A percentile compares a stretch with the other conserved stretches of the same genome.
phyloP scores from a whole-genome alignment of 2,329 filamentous ascomycete genomes.

The Seiridium unicorne region DNA sequence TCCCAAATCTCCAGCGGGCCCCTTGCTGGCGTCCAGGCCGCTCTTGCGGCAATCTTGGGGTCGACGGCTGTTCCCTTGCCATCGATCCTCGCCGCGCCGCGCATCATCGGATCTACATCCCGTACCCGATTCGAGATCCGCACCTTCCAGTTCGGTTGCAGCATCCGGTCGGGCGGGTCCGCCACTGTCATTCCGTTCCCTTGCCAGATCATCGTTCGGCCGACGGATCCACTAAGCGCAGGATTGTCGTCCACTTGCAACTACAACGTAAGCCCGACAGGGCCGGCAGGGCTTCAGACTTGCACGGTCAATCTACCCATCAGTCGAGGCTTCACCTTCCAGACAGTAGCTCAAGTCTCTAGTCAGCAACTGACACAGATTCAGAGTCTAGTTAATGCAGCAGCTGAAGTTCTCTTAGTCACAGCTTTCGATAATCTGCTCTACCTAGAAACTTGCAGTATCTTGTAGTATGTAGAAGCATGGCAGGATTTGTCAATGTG shows the following conservation, averaged over 20 bases:
- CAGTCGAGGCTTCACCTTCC: background rate
- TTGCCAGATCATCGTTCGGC: background rate
- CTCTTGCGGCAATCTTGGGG: background rate
- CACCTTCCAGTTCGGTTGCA: slow-evolving; percentile 2
- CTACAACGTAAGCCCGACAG: background rate
- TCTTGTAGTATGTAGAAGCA: too few species aligned
- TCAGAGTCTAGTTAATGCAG: background rate
- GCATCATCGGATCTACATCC: background rate
- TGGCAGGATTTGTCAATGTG: too few species aligned
- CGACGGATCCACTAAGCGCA: background rate
- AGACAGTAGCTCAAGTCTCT: background rate
- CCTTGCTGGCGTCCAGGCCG: background rate
- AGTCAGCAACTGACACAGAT: background rate
- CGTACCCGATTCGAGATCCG: background rate
- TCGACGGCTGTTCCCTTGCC: background rate
- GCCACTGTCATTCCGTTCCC: background rate
- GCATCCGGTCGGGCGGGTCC: background rate
- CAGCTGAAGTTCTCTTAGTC: background rate
- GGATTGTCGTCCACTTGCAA: background rate
- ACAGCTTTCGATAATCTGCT: too few species aligned
- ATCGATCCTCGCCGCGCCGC: background rate
- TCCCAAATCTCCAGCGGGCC: background rate
- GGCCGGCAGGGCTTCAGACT: background rate
- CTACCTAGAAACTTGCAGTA: too few species aligned
- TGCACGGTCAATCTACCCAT: background rate